These are phyloP conservation scores for Mucor racemosus DNA, from an alignment of 371 early-diverging fungal genomes.

Conservation along the genomic window DNA sequence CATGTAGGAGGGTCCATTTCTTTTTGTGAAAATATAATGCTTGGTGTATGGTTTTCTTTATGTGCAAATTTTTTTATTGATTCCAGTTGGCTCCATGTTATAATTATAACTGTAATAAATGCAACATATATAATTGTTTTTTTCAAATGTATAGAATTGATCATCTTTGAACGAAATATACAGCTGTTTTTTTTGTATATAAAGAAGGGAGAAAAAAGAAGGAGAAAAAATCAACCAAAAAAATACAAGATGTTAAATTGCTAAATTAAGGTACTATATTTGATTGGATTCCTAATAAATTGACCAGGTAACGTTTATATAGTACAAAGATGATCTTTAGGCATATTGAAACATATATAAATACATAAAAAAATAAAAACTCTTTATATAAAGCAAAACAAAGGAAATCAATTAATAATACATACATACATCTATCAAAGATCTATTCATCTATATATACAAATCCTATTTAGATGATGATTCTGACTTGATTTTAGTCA, in stretches of 20 bases:
- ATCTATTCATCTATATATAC: too few relatives aligned
- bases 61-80: neutral
- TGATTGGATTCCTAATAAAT: neutral
- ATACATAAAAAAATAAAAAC: too few relatives aligned
- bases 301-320: too few relatives aligned
- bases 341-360: too few relatives aligned
- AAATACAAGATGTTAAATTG: slow-evolving; percentile 2
- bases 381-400: too few relatives aligned
- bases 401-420: too few relatives aligned
- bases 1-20: slow-evolving; percentile 12
- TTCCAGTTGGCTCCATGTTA: slow-evolving; percentile 9
- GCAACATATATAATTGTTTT: neutral
- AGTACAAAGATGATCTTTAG: too few relatives aligned
- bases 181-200: neutral
- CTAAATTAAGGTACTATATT: neutral
- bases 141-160: neutral
- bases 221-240: neutral
- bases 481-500: slow-evolving; percentile 26
- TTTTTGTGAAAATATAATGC: neutral
- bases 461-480: neutral
- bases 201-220: neutral
- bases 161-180: neutral
- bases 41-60: neutral
- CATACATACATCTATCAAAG: too few relatives aligned
- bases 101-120: neutral